phyloP scores from a whole-genome alignment of 495 filamentous ascomycete genomes.

The Hypoxylon lienhwacheense region DNA sequence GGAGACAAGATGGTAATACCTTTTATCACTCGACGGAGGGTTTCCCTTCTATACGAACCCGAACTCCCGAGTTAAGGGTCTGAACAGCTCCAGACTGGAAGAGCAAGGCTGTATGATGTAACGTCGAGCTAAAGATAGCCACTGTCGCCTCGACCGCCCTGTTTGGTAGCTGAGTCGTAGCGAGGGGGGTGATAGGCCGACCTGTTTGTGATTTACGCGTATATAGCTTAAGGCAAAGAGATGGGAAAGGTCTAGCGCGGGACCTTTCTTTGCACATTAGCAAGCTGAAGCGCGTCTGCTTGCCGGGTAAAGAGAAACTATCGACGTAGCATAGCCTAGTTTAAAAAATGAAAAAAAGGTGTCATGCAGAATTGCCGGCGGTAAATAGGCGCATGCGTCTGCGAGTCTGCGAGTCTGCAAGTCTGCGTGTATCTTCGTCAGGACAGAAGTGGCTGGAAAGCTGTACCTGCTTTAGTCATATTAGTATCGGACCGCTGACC shows the following conservation, averaged over 20 bases:
- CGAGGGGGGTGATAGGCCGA: constrained; percentile 17
- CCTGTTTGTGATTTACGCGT: neutral
- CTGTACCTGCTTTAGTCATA: constrained; percentile 10
- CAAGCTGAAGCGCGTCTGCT: constrained; percentile 20
- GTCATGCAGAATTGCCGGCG: constrained; percentile 22
- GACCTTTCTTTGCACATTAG: neutral
- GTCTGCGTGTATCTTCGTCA: constrained; percentile 4
- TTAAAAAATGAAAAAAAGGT: constrained; percentile 11
- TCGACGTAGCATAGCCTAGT: constrained; percentile 27
- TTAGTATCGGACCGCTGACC: constrained; percentile 32
- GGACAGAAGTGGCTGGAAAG: constrained; percentile 8
- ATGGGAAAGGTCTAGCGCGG: constrained; percentile 24
- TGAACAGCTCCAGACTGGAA: neutral
- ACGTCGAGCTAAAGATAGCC: constrained; percentile 14
- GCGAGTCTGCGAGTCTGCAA: too few relatives aligned
- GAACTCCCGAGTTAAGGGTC: neutral
- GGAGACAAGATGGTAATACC: too few relatives aligned
- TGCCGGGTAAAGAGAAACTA: constrained; percentile 8
- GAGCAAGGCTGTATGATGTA: constrained; percentile 18
- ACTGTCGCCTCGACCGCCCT: constrained; percentile 30
- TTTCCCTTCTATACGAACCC: too few relatives aligned
- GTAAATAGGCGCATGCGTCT: constrained; percentile 8
- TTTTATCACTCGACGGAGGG: too few relatives aligned
- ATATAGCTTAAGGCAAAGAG: constrained; percentile 13
- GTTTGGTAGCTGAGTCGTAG: constrained; percentile 29